Percentiles rank a stretch among this genome's conserved stretches.
phyloP scores from a whole-genome alignment of 1,139 yeast species.

The Geotrichum fermentans region DNA sequence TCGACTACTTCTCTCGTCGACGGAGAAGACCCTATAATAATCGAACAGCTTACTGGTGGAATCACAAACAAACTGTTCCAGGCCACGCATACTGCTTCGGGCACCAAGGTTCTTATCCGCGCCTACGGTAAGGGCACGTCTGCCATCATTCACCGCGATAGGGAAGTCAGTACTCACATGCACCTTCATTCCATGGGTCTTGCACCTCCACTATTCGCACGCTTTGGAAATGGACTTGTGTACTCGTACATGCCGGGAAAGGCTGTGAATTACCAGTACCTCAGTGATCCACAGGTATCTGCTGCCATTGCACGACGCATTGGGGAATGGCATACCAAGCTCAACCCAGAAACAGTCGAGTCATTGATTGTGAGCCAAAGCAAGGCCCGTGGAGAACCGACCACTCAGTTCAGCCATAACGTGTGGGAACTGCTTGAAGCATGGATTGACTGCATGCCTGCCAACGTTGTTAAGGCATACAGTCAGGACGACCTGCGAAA shows the following conservation, averaged over 20 bases:
- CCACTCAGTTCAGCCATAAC: conserved; percentile 30
- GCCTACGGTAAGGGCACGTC: conserved; percentile 76
- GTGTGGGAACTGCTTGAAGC: conserved; percentile 58
- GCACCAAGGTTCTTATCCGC: conserved; percentile 52
- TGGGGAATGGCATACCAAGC: conserved; percentile 64
- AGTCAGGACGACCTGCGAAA: conserved; percentile 36
- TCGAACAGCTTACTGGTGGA: conserved; percentile 59
- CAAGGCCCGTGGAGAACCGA: not conserved
- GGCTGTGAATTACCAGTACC: conserved; percentile 54
- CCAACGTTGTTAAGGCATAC: conserved; percentile 27
- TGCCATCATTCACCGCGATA: conserved; percentile 66
- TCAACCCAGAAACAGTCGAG: conserved; percentile 45
- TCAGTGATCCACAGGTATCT: conserved; percentile 46
- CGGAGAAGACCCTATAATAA: not conserved
- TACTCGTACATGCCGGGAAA: conserved; percentile 69
- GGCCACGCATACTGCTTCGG: conserved; percentile 36
- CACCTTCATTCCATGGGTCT: conserved; percentile 55
- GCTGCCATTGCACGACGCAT: conserved; percentile 61
- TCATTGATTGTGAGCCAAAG: conserved; percentile 40
- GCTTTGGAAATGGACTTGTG: conserved; percentile 69
- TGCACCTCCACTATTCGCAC: conserved; percentile 66
- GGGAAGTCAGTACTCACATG: conserved; percentile 70
- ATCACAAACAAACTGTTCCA: conserved; percentile 69
- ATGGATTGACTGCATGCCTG: conserved; percentile 61
- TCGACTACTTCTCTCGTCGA: not conserved